Percentiles rank a stretch among this genome's conserved stretches.
phyloP scores from a whole-genome alignment of 2,329 filamentous ascomycete genomes.

The Botrytis cinerea region DNA sequence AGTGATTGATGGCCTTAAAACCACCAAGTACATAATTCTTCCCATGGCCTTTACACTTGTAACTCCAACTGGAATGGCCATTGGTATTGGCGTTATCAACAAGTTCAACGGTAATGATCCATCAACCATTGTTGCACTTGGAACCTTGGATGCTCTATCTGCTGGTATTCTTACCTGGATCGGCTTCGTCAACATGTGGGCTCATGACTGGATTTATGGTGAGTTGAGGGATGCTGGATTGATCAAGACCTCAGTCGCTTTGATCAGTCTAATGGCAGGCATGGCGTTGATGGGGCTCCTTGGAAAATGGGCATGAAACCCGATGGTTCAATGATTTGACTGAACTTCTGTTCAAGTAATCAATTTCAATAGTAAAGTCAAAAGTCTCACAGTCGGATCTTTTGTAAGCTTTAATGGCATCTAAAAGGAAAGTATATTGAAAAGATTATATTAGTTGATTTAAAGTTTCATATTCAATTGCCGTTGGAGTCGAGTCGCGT shows the following conservation, averaged over 20 bases:
- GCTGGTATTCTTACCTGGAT: slow-evolving; percentile 81
- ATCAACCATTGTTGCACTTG: slow-evolving; percentile 68
- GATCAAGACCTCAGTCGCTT: neutral
- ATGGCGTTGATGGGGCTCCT: slow-evolving; percentile 8
- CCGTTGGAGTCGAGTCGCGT: no score
- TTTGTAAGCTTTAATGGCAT: no score
- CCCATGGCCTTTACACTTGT: slow-evolving; percentile 66
- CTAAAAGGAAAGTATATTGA: no score
- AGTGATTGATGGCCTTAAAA: slow-evolving; percentile 40
- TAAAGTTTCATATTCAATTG: no score
- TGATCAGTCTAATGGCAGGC: slow-evolving; percentile 3
- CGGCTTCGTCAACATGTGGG: slow-evolving; percentile 78
- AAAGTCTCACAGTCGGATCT: no score
- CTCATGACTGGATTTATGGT: slow-evolving; percentile 68
- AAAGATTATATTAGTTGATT: no score
- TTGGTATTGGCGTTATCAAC: slow-evolving; percentile 71
- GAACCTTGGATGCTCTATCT: slow-evolving; percentile 71
- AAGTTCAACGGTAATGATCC: slow-evolving; percentile 73
- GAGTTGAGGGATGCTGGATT: slow-evolving; percentile 42
- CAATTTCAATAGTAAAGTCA: no score
- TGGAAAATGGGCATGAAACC: slow-evolving; percentile 3
- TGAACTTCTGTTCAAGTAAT: neutral
- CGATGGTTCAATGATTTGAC: neutral
- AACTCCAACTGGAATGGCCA: slow-evolving; percentile 78
- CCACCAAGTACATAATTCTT: slow-evolving; percentile 58